Base-by-base conservation (phyloP, 805 yeast genomes). In the Wickerhamomyces tratensis region DNA sequence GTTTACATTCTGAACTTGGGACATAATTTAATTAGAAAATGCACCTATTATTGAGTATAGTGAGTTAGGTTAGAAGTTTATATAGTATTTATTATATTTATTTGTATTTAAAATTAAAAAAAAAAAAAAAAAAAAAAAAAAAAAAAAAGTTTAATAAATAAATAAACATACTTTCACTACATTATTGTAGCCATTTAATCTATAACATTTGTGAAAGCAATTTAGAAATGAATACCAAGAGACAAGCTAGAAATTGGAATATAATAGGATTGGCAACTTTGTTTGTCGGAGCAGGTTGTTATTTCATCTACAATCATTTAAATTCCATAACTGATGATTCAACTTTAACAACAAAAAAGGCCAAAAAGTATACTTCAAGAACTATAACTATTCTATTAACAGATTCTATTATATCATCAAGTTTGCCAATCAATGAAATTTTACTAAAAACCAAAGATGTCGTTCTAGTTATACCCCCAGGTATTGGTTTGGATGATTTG, bases 381-480 rank as follows among this genome's bases (percentile, higher is more conserved):
- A 51, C 52, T 10, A 45, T 53, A 9, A 44, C 58, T 1, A 56
- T 57, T 9, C 34, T 57, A 3, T 41, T 57, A 5, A 44, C 56
- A 7, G 61, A 57, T 15, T 57, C 61, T 4, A 48, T 57, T 2
- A 39, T 57, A 5, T 44, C 56, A 1, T 52, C 62, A 1, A 46
- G 48, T 10, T 39, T 57, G 1, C 59, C 61, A 4, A 27, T 57
- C 3, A 42, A 41, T 25, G 59, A 56, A 14, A 55, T 57, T 4
- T 36, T 57, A n/a, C 29, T 15, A 1, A 44, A 55, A 39, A 52
- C 58, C 2, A 43, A 53, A 7, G 62, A 62, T 38, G 50, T 57
- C 15, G 72, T 67, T 3, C 39, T 64, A 1, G 46, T 69, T 2
- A 49, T 68, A 27, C 57, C 63, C 3, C 67, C 72, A 6, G 57